Evolutionary conservation across 2,329 filamentous ascomycete species (phyloP), one percentile per base, ranked within the genome.

Genomic region (Pseudocercospora fijiensis): DNA sequence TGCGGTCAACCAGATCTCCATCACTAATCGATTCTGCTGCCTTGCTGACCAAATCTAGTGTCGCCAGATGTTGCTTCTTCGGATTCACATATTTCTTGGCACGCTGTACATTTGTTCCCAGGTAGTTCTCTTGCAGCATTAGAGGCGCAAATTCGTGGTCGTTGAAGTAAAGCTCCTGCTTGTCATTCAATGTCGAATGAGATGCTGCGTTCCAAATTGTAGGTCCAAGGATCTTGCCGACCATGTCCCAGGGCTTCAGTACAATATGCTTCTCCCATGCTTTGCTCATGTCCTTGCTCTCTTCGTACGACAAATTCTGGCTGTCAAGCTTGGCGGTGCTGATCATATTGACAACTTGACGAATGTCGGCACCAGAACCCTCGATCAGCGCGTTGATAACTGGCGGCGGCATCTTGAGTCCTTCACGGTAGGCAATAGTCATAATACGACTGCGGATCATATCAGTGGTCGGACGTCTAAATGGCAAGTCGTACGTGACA

Each of bases 301-400:
- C 84, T 72, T 96, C 90, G 71, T 87, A 98, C 73, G 89, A 86
- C 85, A 98, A 90, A 13, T 85, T 85, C 20, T 83, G 82, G 73
- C 92, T 88, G 70, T 97, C 94, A 4, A 99, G 83, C 76, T 96
- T 98, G 56, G 92, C 90, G 0, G 95, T 96, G 0, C 92, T 91
- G 61, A 99, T 84, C 95, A 99, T 99, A 79, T 99, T 99, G 79
- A 99, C 95, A 65, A 98, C 93, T 78, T 98, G 95, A 43, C 95
- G 88, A 67, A 99, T 99, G 75, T 99, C 95, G 61, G 95, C 92
- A 77, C 94, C 91, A 67, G 90, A 96, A 20, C 95, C 95, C 78
- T 98, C 94, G 63, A 99, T 97, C 52, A 99, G 83, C 18, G 93
- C 92, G 76, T 98, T 94, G 61, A 99, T 86, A 18, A 96, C 94